Evolutionary conservation across 164 flowering plant species (phyloP), one percentile per base, ranked within the genome.

Genomic region (Dillenia suffruticosa): DNA sequence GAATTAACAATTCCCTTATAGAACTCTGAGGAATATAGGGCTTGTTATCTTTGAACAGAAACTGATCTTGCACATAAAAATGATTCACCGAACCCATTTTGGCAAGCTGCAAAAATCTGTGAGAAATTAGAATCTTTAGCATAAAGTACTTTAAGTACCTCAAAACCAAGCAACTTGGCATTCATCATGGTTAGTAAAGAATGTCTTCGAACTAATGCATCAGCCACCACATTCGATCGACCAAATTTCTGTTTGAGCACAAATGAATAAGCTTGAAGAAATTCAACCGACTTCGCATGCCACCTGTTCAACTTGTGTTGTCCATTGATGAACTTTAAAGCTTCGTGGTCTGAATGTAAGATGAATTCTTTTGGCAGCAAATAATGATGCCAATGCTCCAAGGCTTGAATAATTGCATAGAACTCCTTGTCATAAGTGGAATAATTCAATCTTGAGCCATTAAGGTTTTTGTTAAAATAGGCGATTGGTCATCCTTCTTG

Each of bases 1-100:
- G 1, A 9, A 70, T 14, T 9, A 70, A 12, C 26, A 49, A 9
- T 2, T 70, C 51, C 46, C 73, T 46, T 12, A 65, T 9, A 16
- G 61, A 58, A 49, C 58, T 11, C 0, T 59, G 43, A 12, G 73
- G 73, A 10, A 70, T 32, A 46, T 62, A 70, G 0, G 61, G 12
- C 5, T 9, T 43, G 9, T 40, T 43, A 4, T 51, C 62, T 40
- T 51, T 68, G 57, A 68, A 68, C 9, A 62, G 46, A 55, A 68
- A 68, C 4, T 61, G 57, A 55, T 66, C 70, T 46, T 66, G 50
- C 46, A 40, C 40, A 32, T 32, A 32, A 32, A 32, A 32, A 32
- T 32, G 40, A 32, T 32, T 5, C 40, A 32, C 40, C 0, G 7
- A 32, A 32, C 40, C 7, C 7, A 0, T 26, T 32, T 32, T 32